Evolutionary conservation across 352 stramenopile genomes (phyloP), one percentile per base, ranked within the genome.

Genomic region (Phytophthora quininea): DNA sequence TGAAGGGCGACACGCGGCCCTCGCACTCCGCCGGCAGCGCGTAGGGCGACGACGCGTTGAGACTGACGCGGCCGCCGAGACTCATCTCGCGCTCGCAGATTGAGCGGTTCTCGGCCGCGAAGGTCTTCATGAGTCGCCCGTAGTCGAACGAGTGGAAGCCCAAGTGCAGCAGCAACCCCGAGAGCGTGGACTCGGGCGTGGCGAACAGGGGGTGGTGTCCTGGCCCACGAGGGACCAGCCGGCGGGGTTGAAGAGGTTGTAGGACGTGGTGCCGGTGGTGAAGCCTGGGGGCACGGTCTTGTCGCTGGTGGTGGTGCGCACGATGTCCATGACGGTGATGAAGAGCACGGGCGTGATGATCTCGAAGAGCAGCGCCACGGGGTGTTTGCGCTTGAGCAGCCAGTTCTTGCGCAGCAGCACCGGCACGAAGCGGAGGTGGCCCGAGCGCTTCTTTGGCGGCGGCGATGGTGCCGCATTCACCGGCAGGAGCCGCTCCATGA

Each of bases 151-250:
- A 71, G 32, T 60, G 71, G 30, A 71, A 72, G 10, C 67, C 63
- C 31, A 84, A 72, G 55, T 91, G 53, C 43, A 93, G 70, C 53
- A 91, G 54, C 12, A 91, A 68, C 0, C 82, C 81, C 4, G 82
- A 77, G 37, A 93, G 71, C 4, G 77, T 88, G 5, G 83, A 86
- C 73, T 93, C 85, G 2, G 73, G 81, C 2, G 83, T 71, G 14
- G 71, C 74, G 52, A 84, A 82, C 55, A 71, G 19, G 54, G 8
- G 77, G 61, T 75, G 3, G 73, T 66, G 14, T 24, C 19, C 19
- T 24, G 19, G 19, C 19, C 19, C 19, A 24, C 19, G 19, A 24
- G 19, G 19, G 19, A 24, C 19, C 19, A 24, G 19, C 19, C 19
- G 19, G 19, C 19, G 19, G 19, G 19, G 19, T 24, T 24, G 19